Percentiles rank a stretch among this genome's conserved stretches.
Conservation (phyloP, 2,329 filamentous ascomycete genomes). For the Verticillium nonalfalfae region DNA sequence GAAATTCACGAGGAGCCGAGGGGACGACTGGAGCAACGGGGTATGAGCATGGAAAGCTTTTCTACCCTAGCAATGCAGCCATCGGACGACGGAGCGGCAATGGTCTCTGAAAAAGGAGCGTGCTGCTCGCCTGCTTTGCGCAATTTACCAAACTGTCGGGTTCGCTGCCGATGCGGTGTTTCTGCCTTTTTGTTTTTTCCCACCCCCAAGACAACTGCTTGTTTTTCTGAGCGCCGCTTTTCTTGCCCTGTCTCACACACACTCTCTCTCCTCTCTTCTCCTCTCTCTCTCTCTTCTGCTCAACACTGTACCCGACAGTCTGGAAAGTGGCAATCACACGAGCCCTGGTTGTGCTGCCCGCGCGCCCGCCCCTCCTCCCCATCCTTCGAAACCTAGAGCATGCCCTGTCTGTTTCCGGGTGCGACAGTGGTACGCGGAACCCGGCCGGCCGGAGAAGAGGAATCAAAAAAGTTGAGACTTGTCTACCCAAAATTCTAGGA, state of each 20-base stretch:
- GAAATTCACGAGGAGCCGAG: background rate
- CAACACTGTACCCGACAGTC: background rate
- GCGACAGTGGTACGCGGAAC: background rate
- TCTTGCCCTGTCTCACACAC: background rate
- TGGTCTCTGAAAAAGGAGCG: background rate
- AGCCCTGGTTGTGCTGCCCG: background rate
- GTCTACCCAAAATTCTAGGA: background rate
- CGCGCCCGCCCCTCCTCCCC: background rate
- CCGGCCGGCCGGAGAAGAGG: background rate
- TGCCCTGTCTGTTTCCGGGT: background rate
- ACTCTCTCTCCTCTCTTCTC: background rate
- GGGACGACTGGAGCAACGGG: background rate
- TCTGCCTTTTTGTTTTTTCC: constrained; percentile 3
- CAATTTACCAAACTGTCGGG: constrained; percentile 27
- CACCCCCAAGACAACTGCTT: no score
- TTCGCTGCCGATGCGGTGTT: constrained; percentile 15
- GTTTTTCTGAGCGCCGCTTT: background rate
- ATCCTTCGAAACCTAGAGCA: background rate
- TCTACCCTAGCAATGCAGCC: background rate
- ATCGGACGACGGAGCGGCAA: background rate
- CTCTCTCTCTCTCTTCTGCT: background rate
- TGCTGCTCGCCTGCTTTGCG: background rate
- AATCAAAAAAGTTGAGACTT: background rate
- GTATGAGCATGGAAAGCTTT: background rate
- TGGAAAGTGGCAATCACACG: background rate